These are phyloP conservation scores for Rhodotorula sp. DNA, from an alignment of 1,284 basidiomycete species.

Conservation along the genomic window DNA sequence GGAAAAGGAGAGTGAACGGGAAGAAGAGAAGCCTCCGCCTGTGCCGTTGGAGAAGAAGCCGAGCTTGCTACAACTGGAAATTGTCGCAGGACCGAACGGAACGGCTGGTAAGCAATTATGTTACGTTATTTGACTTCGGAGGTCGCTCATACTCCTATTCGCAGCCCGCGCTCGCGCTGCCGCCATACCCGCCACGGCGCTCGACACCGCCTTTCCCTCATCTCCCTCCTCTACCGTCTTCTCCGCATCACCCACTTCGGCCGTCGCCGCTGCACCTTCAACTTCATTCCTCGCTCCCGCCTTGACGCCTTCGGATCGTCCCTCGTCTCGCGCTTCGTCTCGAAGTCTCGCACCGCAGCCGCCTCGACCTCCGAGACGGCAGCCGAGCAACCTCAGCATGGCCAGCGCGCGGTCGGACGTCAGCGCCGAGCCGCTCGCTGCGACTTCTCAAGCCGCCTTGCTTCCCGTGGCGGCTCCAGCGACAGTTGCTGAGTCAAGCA, in stretches of 20 bases:
- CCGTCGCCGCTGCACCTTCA: not conserved
- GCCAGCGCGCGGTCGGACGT: not conserved
- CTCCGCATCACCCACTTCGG: not conserved
- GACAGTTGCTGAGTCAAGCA: too few species aligned
- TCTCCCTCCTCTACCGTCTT: not conserved
- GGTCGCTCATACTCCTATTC: too few species aligned
- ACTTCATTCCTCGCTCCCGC: not conserved
- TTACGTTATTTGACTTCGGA: too few species aligned
- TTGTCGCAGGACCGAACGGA: not conserved
- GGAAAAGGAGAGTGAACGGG: not conserved
- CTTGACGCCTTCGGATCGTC: not conserved
- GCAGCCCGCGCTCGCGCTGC: not conserved
- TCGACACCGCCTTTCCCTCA: not conserved
- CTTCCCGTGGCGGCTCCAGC: too few species aligned
- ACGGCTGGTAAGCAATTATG: not conserved
- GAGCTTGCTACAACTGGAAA: not conserved
- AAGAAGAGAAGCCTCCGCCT: not conserved
- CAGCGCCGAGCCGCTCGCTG: not conserved
- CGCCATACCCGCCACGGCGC: not conserved
- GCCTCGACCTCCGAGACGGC: constrained; percentile 7
- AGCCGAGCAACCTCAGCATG: constrained; percentile 8
- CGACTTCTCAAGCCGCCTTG: not conserved
- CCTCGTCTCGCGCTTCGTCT: constrained; percentile 10
- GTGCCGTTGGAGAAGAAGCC: not conserved
- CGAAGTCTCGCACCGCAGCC: not conserved